These are phyloP conservation scores for Boletales sp. DNA, from an alignment of 768 basidiomycete species.

Conservation along the genomic window DNA sequence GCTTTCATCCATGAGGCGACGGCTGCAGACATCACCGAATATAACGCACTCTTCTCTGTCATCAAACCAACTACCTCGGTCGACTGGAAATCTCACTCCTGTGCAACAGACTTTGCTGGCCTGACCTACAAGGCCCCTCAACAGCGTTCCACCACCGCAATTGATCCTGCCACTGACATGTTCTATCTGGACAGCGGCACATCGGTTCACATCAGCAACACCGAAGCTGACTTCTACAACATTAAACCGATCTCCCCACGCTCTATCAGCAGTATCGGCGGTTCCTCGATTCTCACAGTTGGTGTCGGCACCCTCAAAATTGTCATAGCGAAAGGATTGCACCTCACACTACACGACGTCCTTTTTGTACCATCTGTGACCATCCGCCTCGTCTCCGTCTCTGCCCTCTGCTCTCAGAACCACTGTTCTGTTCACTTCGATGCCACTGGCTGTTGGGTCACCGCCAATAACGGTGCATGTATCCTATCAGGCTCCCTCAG, in stretches of 20 bases:
- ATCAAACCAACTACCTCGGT: no score
- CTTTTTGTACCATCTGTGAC: constrained; percentile 21
- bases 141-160: no score
- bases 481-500: no score
- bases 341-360: constrained; percentile 12
- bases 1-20: no score
- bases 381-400: constrained; percentile 25
- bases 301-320: constrained; percentile 11
- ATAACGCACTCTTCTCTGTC: no score
- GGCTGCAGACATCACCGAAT: no score
- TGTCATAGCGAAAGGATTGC: constrained; percentile 1
- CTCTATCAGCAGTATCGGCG: constrained; percentile 12
- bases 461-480: background rate
- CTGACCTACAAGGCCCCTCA: no score
- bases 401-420: constrained; percentile 8
- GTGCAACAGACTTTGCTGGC: no score
- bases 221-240: constrained; percentile 9
- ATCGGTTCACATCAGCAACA: constrained; percentile 15
- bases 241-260: constrained; percentile 4
- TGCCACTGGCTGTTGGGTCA: constrained; percentile 3
- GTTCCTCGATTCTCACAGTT: constrained; percentile 13
- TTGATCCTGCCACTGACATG: background rate
- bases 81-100: no score
- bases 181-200: constrained; percentile 9
- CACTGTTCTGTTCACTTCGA: constrained; percentile 15